Conservation (phyloP, 306 rosid species). For the Trifolium pratense region DNA sequence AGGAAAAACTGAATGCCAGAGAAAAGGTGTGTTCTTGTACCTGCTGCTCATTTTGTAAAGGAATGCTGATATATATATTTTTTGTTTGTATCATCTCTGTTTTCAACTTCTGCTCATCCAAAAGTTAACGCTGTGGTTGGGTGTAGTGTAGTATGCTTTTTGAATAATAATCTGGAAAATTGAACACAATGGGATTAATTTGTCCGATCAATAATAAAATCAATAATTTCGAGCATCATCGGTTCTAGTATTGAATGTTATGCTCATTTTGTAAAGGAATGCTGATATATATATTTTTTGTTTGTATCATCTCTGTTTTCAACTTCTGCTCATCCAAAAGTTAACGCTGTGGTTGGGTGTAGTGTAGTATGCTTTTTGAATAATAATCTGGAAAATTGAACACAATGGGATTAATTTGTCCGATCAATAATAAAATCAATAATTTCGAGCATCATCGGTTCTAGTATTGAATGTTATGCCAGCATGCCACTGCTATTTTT, state of each 20-base stretch:
- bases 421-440: neutral
- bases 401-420: neutral
- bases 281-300: no score
- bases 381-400: constrained; percentile 13
- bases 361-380: constrained; percentile 24
- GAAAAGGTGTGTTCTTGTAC: constrained; percentile 67
- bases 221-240: neutral
- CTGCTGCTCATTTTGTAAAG: neutral
- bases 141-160: neutral
- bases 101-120: constrained; percentile 21
- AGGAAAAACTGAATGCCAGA: constrained; percentile 73
- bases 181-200: neutral
- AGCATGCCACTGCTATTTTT: neutral
- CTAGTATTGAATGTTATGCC: constrained; percentile 6
- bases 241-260: neutral
- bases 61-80: no score
- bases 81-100: neutral
- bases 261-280: no score
- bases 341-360: neutral
- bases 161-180: constrained; percentile 23
- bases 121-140: constrained; percentile 1
- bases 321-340: constrained; percentile 21
- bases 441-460: neutral
- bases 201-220: neutral
- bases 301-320: constrained; percentile 4